Conservation (phyloP, 805 yeast genomes). For the Suhomyces pyralidae region DNA sequence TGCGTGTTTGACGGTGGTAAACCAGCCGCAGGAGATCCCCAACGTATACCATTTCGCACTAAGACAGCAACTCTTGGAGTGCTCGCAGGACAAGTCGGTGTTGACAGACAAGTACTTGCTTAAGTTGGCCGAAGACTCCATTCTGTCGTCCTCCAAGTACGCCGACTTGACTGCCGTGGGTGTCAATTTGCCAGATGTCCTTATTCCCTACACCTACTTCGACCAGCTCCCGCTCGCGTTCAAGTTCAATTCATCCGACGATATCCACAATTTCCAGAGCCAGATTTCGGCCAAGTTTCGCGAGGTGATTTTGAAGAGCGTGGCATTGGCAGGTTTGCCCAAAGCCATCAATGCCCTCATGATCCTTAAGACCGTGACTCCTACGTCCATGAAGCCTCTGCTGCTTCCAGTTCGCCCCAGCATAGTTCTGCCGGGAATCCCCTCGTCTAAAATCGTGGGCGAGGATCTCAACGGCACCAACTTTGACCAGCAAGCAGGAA, state of each 20-base stretch:
- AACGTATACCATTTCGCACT: conserved; percentile 67
- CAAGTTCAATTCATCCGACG: conserved; percentile 32
- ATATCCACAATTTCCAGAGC: conserved; percentile 34
- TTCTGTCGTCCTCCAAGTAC: conserved; percentile 35
- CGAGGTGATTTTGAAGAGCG: conserved; percentile 74
- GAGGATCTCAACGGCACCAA: conserved; percentile 40
- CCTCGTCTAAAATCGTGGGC: conserved; percentile 35
- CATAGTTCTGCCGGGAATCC: conserved; percentile 32
- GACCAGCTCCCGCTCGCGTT: conserved; percentile 36
- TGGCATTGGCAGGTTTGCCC: conserved; percentile 82
- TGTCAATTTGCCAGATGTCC: conserved; percentile 39
- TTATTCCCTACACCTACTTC: conserved; percentile 38
- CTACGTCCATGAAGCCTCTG: conserved; percentile 35
- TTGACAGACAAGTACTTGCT: conserved; percentile 33
- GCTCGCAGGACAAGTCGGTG: conserved; percentile 19
- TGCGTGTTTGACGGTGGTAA: conserved; percentile 76
- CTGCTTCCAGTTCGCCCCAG: conserved; percentile 26
- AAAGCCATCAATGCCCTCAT: conserved; percentile 77
- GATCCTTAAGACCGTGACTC: conserved; percentile 62
- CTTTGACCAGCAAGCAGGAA: conserved; percentile 20
- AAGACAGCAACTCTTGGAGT: conserved; percentile 41
- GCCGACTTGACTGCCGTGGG: conserved; percentile 41
- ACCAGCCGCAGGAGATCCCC: conserved; percentile 79
- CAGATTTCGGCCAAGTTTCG: conserved; percentile 54
- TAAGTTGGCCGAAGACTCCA: conserved; percentile 39